phyloP scores from a whole-genome alignment of 1,284 basidiomycete species.

The Ganoderma meredithae region DNA sequence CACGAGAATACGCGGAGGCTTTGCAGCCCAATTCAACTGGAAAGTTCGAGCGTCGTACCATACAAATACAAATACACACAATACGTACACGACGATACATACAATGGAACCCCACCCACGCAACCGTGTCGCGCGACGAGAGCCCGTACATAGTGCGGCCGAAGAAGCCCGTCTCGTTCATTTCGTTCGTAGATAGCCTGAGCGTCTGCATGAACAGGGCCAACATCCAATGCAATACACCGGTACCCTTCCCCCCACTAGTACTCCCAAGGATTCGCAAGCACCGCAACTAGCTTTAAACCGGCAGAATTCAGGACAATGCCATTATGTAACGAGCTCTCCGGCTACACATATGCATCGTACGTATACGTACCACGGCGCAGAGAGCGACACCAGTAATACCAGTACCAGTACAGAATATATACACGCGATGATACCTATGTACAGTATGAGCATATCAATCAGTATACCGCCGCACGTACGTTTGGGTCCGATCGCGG shows the following conservation, averaged over 20 bases:
- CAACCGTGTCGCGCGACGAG: too few species aligned
- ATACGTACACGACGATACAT: not conserved
- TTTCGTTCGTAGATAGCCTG: too few species aligned
- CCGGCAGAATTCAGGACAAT: not conserved
- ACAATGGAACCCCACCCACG: too few species aligned
- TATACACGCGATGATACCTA: slow-evolving; percentile 17
- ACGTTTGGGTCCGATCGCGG: too few species aligned
- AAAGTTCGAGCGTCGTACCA: not conserved
- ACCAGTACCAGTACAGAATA: slow-evolving; percentile 29
- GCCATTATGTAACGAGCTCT: not conserved
- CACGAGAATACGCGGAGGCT: not conserved
- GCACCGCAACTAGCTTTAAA: not conserved
- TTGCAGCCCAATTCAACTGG: not conserved
- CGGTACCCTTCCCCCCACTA: too few species aligned
- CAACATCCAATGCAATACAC: too few species aligned
- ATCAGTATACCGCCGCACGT: not conserved
- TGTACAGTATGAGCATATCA: slow-evolving; percentile 1
- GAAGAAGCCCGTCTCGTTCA: too few species aligned
- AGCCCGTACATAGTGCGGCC: too few species aligned
- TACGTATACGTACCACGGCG: not conserved
- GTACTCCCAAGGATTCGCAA: not conserved
- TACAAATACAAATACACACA: not conserved
- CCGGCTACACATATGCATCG: too few species aligned
- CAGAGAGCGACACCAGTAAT: slow-evolving; percentile 21
- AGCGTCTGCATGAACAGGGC: too few species aligned